A percentile compares a stretch with the other conserved stretches of the same genome.
These are phyloP conservation scores for Davidsoniella eucalypti DNA, from an alignment of 2,329 filamentous ascomycete genomes.

Conservation along the genomic window DNA sequence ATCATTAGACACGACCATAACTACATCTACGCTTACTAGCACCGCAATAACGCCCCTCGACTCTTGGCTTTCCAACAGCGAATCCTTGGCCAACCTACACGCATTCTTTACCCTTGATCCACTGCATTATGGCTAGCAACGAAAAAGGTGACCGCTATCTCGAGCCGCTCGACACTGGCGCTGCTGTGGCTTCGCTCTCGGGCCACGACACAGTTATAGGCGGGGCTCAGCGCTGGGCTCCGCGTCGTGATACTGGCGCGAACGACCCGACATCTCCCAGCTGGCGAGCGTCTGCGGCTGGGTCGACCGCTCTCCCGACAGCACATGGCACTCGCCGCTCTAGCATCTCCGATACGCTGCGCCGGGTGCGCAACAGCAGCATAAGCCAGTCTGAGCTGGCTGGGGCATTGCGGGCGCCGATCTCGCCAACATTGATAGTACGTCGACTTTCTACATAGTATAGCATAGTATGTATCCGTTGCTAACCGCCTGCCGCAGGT, in stretches of 20 bases:
- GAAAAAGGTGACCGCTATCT: conserved; percentile 37
- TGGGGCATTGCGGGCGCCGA: conserved; percentile 73
- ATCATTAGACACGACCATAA: too few relatives aligned
- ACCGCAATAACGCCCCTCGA: not conserved
- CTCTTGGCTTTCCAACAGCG: not conserved
- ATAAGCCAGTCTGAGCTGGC: conserved; percentile 89
- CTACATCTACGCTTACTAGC: not conserved
- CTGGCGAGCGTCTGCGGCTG: not conserved
- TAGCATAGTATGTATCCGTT: not conserved
- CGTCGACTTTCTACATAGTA: conserved; percentile 12
- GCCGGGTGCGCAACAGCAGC: conserved; percentile 68
- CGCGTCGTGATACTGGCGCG: conserved; percentile 18
- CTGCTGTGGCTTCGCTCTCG: conserved; percentile 15
- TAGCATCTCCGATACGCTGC: conserved; percentile 53
- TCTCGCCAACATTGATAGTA: conserved; percentile 82
- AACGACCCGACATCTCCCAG: not conserved
- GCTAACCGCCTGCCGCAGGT: conserved; percentile 33
- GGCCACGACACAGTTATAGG: conserved; percentile 6
- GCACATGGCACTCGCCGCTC: conserved; percentile 3
- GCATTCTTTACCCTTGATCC: too few relatives aligned
- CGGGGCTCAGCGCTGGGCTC: conserved; percentile 8
- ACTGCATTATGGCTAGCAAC: conserved; percentile 16
- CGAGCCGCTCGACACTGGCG: conserved; percentile 29
- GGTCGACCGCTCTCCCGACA: not conserved
- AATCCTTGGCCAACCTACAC: not conserved